Evolutionary conservation across 2,329 filamentous ascomycete genomes (phyloP).

Genomic region (Aspergillus hortae): DNA sequence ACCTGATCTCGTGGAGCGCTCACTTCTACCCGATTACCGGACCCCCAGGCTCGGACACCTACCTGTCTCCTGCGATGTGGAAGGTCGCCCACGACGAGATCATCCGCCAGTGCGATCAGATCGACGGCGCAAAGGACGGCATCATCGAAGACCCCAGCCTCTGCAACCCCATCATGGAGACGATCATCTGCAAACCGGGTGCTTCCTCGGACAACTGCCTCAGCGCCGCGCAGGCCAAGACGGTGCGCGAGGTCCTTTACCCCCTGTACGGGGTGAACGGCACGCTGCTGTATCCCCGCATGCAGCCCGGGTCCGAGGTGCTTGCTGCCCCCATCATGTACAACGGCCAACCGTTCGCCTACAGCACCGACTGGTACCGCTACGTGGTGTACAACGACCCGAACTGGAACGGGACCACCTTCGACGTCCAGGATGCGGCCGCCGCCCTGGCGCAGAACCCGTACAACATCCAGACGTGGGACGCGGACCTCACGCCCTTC

Average conservation of each 20-base stretch:
- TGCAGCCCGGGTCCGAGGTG: constrained; percentile 33
- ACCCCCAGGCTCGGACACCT: constrained; percentile 29
- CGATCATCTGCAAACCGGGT: constrained; percentile 26
- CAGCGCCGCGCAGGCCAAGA: constrained; percentile 26
- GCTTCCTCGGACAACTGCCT: constrained; percentile 24
- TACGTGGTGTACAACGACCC: constrained; percentile 43
- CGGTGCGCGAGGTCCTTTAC: constrained; percentile 27
- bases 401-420: constrained; percentile 36
- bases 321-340: constrained; percentile 29
- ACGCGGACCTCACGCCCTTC: constrained; percentile 48
- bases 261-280: constrained; percentile 32
- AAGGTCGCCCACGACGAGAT: constrained; percentile 34
- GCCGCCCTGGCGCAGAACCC: constrained; percentile 40
- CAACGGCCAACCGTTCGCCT: constrained; percentile 34
- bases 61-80: constrained; percentile 28
- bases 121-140: constrained; percentile 31
- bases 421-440: constrained; percentile 36
- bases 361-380: constrained; percentile 43
- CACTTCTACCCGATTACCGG: constrained; percentile 42
- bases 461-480: constrained; percentile 48
- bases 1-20: constrained; percentile 43
- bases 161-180: constrained; percentile 31
- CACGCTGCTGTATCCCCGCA: constrained; percentile 29
- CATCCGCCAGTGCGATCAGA: constrained; percentile 30
- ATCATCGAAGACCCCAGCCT: constrained; percentile 37